Base-by-base conservation (phyloP, 1,284 basidiomycete genomes). In the Boletus semigastroideus region DNA sequence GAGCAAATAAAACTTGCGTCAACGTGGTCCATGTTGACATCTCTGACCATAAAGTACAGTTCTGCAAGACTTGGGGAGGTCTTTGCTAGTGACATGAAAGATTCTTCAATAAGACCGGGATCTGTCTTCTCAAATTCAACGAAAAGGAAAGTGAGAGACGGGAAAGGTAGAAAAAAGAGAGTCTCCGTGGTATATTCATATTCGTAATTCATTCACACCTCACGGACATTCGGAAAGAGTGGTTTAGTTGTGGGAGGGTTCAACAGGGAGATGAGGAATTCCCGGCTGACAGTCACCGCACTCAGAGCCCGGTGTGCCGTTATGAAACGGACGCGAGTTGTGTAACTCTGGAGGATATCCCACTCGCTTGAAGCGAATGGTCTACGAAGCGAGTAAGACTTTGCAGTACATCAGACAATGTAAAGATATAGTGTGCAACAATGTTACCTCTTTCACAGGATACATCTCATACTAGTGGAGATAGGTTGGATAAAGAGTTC, bases 401-500 rank as follows among this genome's bases (percentile, higher is more conserved):
- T 36, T n/a, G 14, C n/a, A n/a, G 14, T n/a, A 16, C n/a, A 34
- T 34, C 33, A 34, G 33, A 34, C n/a, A 9, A 14, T 9, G 16
- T n/a, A n/a, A 6, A 36, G 9, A 10, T 36, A 22, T 22, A 22
- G 22, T 5, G 22, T 22, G 22, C 10, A 16, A 36, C 1, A n/a
- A 10, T 16, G 8, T 36, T 17, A 36, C 34, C n/a, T 5, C 2
- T n/a, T n/a, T 34, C 27, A 52, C 46, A 46, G 2, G 54, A 61
- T 11, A 37, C 64, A 22, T 55, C 57, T 2, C 56, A 53, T 11
- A 46, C 56, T 8, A 67, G 60, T 25, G 64, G 62, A n/a, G 60
- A 53, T 4, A 62, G 41, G 34, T 36, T 8, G 27, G 60, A 22
- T 36, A 63, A 36, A 44, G 64, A 57, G 17, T 49, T 49, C 61